These are phyloP conservation scores for Quambalaria eucalypti DNA, from an alignment of 1,284 basidiomycete species.

Conservation along the genomic window DNA sequence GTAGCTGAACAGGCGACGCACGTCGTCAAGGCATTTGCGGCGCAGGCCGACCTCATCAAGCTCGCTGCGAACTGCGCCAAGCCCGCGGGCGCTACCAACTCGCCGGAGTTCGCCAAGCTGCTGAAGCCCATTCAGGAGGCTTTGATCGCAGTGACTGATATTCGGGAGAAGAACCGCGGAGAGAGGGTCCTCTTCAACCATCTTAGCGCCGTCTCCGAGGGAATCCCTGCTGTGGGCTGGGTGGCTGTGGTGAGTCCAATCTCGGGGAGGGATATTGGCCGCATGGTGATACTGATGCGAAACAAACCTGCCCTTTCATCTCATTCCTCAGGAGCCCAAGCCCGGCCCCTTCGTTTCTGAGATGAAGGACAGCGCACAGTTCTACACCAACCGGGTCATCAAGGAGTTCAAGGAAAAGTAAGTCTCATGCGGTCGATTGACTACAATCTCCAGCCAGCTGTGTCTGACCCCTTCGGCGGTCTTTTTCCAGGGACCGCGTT, in stretches of 20 bases:
- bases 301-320: background rate
- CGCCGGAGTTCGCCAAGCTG: constrained; percentile 57
- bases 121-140: constrained; percentile 65
- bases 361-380: constrained; percentile 77
- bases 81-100: constrained; percentile 48
- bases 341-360: constrained; percentile 76
- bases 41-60: constrained; percentile 62
- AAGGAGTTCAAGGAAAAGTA: constrained; percentile 81
- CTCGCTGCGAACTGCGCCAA: constrained; percentile 68
- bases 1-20: constrained; percentile 57
- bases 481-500: too few species aligned
- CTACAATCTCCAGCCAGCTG: background rate
- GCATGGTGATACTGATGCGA: background rate
- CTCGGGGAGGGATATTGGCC: background rate
- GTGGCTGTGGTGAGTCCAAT: constrained; percentile 54
- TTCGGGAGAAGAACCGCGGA: constrained; percentile 72
- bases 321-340: constrained; percentile 53
- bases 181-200: constrained; percentile 77
- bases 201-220: constrained; percentile 71
- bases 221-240: constrained; percentile 82
- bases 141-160: constrained; percentile 65
- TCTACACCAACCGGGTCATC: constrained; percentile 82
- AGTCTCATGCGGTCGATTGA: too few species aligned
- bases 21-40: constrained; percentile 62
- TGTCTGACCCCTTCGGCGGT: too few species aligned